Evolutionary conservation across 1,284 basidiomycete species (phyloP).

Genomic region (Macrocystidia cucumis): DNA sequence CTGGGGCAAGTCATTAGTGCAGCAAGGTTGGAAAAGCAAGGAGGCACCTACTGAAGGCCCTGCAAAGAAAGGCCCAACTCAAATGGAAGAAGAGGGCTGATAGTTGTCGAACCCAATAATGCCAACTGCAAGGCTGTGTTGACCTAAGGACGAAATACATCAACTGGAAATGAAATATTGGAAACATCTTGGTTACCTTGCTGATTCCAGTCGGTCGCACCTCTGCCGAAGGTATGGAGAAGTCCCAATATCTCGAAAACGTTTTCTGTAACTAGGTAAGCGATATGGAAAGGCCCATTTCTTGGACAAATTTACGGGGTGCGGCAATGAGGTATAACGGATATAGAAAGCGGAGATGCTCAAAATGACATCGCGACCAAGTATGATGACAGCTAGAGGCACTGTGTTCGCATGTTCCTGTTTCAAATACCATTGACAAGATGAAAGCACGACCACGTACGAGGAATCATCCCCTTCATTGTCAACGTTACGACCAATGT

Average conservation of each 20-base stretch:
- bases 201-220: constrained; percentile 87
- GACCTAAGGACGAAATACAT: constrained; percentile 44
- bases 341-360: constrained; percentile 92
- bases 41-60: constrained; percentile 31
- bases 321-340: constrained; percentile 83
- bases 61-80: constrained; percentile 51
- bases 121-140: constrained; percentile 92
- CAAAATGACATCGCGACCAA: constrained; percentile 86
- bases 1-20: constrained; percentile 31
- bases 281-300: neutral
- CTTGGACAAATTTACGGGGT: constrained; percentile 53
- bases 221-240: constrained; percentile 90
- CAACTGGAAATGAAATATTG: neutral
- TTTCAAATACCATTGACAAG: constrained; percentile 4
- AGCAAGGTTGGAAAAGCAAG: constrained; percentile 1
- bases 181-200: constrained; percentile 49
- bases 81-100: constrained; percentile 72
- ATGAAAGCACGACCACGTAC: constrained; percentile 33
- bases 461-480: constrained; percentile 78
- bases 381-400: constrained; percentile 78
- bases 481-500: constrained; percentile 87
- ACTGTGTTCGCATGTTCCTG: constrained; percentile 44
- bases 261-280: constrained; percentile 63
- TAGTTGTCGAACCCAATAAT: constrained; percentile 84
- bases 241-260: constrained; percentile 88